These are phyloP conservation scores for Erodium texanum DNA, from an alignment of 441 rosid genomes.

Conservation along the genomic window DNA sequence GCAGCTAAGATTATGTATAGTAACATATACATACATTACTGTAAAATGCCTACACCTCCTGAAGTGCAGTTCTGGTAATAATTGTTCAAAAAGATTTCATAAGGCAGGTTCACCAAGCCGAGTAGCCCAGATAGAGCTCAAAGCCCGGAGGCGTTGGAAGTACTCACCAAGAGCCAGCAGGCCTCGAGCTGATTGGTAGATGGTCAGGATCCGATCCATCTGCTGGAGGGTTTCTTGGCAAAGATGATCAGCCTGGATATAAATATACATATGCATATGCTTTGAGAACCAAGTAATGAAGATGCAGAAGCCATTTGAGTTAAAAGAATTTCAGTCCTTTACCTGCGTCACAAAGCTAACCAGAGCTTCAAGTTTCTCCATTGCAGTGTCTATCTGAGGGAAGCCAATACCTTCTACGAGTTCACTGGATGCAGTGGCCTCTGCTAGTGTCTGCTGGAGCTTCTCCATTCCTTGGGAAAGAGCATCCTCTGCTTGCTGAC, in stretches of 20 bases:
- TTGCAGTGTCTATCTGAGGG: conserved; percentile 52
- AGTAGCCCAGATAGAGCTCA: conserved; percentile 67
- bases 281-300: too few relatives aligned
- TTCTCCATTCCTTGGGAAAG: conserved; percentile 85
- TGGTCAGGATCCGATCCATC: conserved; percentile 64
- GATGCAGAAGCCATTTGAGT: background rate
- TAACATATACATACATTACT: background rate
- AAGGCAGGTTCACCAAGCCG: conserved; percentile 37
- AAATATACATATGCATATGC: background rate
- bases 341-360: conserved; percentile 83
- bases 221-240: conserved; percentile 77
- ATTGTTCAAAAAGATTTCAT: background rate
- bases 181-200: conserved; percentile 73
- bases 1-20: background rate
- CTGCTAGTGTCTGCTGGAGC: conserved; percentile 59
- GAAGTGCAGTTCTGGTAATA: background rate
- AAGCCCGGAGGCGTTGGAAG: conserved; percentile 64
- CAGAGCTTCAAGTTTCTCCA: conserved; percentile 62
- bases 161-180: conserved; percentile 85
- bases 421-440: conserved; percentile 49
- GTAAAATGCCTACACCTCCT: background rate
- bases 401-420: conserved; percentile 44
- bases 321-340: conserved; percentile 4
- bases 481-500: conserved; percentile 95
- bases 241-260: conserved; percentile 74